Evolutionary conservation across 2,329 filamentous ascomycete genomes (phyloP), one percentile per base, ranked within the genome.

Genomic region (Aspergillus novofumigatus): DNA sequence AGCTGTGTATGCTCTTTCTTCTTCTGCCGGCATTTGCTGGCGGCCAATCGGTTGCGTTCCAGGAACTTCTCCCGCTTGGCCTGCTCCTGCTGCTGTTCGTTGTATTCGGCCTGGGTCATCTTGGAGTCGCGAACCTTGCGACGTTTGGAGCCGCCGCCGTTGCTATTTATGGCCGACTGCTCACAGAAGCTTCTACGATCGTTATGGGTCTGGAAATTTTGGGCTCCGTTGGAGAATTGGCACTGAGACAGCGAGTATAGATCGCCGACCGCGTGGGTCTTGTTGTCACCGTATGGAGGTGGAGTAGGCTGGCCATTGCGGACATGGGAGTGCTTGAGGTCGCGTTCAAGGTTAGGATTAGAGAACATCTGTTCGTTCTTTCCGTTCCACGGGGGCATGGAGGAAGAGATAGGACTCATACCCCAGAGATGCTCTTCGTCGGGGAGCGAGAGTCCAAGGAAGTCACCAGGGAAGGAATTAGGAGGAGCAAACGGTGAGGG

Each of bases 1-100:
- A 75, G 66, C 55, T 79, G 74, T 38, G 79, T 81, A 64, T 82
- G 82, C 59, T 82, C 80, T 70, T 85, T 85, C 72, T 85, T 85
- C 75, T 85, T 85, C 64, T 82, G 79, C n/a, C 83, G 80, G 68
- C 83, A 86, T 62, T 85, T 86, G 67, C 81, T 82, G 4, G 83
- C 83, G 2, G 83, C 83, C 1, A 83, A 69, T 2, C 83, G 79
- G 63, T 86, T 86, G 62, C 84, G 81, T 66, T 85, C 82, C 21
- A 85, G 77, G 65, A 81, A 82, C 50, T 78, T 78, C 53, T 79
- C 77, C 8, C 78, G 77, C 61, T 80, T 80, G 3, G 63, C 67
- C n/a, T 67, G 65, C 26, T 74, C 71, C n/a, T 71, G 63, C 20
- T 59, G 60, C 17, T 65, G 61, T 14, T 63, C 62, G 47, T 66